Conservation (phyloP, 2,329 filamentous ascomycete genomes). For the Verticillium zaregamsianum region DNA sequence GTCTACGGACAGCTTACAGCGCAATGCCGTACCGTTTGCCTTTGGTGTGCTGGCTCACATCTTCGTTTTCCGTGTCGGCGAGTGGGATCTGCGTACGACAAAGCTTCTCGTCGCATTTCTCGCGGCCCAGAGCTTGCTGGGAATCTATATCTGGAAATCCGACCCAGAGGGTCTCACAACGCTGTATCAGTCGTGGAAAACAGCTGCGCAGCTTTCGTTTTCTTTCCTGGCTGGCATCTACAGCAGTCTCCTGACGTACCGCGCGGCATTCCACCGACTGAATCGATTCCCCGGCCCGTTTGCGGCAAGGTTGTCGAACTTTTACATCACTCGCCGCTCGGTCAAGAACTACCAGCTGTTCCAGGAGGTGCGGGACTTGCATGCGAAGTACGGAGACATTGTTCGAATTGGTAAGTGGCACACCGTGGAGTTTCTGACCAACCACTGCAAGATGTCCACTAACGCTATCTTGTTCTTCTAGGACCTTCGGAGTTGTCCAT, state of each 20-base stretch:
- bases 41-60: conserved; percentile 12
- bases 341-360: conserved; percentile 17
- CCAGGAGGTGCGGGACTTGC: conserved; percentile 20
- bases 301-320: conserved; percentile 18
- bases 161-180: background rate
- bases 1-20: background rate
- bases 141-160: background rate
- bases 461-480: conserved; percentile 3
- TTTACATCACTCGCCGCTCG: conserved; percentile 14
- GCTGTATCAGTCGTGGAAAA: background rate
- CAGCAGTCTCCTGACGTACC: conserved; percentile 16
- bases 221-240: conserved; percentile 10
- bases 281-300: conserved; percentile 23
- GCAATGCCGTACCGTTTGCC: conserved; percentile 3
- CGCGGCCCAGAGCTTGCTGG: conserved; percentile 2
- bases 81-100: conserved; percentile 18
- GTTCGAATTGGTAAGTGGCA: conserved; percentile 19
- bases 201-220: background rate
- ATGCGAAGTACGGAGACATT: conserved; percentile 23
- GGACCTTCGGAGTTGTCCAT: conserved; percentile 28
- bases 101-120: conserved; percentile 9
- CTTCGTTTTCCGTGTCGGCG: conserved; percentile 17
- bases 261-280: conserved; percentile 19
- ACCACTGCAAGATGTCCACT: background rate
- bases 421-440: background rate